Evolutionary conservation across 2,329 filamentous ascomycete species (phyloP).

Genomic region (Ceratocystis colombiana): DNA sequence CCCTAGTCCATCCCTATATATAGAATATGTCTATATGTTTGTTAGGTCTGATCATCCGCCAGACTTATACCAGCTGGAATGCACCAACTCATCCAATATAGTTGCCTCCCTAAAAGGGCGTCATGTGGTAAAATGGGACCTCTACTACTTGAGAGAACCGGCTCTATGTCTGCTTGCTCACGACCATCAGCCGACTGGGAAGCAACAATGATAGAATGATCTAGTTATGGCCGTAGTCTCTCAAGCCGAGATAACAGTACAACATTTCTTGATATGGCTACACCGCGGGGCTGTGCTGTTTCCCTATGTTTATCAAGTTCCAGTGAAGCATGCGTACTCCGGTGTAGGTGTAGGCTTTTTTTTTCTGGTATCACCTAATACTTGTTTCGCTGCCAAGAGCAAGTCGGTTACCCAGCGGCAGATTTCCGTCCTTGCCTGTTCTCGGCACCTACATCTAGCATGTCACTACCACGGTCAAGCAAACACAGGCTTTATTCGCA

Average conservation of each 20-base stretch:
- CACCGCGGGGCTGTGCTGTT: neutral
- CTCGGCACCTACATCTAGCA: slow-evolving; percentile 3
- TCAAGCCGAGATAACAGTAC: neutral
- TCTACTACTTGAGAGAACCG: neutral
- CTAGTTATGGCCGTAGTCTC: neutral
- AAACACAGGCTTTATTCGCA: neutral
- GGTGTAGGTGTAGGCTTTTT: neutral
- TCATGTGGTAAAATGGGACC: neutral
- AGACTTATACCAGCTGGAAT: neutral
- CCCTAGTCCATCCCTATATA: slow-evolving; percentile 13
- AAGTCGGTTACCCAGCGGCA: neutral
- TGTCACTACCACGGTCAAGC: neutral
- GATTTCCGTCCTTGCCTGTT: slow-evolving; percentile 2
- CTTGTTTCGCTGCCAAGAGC: neutral
- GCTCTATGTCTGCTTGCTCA: neutral
- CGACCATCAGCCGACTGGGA: neutral
- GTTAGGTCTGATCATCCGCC: neutral
- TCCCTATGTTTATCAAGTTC: neutral
- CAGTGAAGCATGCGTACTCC: too few relatives aligned
- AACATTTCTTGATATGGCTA: neutral
- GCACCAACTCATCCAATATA: neutral
- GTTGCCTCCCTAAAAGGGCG: neutral
- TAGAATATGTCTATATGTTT: neutral
- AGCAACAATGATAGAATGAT: neutral
- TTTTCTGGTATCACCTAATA: neutral